Conservation (phyloP, 495 filamentous ascomycete species). For the Podospora conica region DNA sequence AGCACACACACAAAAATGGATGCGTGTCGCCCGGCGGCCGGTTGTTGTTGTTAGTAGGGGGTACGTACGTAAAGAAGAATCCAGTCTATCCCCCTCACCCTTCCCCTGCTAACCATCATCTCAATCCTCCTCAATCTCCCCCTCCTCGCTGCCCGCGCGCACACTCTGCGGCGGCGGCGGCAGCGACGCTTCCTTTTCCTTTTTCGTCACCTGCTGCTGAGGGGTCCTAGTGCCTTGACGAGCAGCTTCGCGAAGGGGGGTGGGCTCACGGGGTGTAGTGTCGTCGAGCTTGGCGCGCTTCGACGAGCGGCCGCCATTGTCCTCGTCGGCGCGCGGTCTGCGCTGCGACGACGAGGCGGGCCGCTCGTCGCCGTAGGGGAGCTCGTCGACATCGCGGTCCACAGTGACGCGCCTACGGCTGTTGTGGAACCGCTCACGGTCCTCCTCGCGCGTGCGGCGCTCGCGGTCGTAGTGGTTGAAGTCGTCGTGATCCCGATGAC, state of each 20-base stretch:
- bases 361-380: constrained; percentile 81
- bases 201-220: constrained; percentile 21
- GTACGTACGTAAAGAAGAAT: neutral
- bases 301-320: constrained; percentile 6
- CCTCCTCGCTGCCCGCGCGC: constrained; percentile 89
- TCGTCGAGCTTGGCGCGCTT: constrained; percentile 58
- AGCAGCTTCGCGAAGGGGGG: constrained; percentile 45
- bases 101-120: neutral
- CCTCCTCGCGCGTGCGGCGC: constrained; percentile 73
- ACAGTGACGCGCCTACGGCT: constrained; percentile 68
- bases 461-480: constrained; percentile 54
- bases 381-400: constrained; percentile 67
- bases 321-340: constrained; percentile 65
- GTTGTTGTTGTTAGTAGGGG: neutral
- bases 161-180: too few relatives aligned
- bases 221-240: constrained; percentile 50
- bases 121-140: constrained; percentile 92
- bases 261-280: constrained; percentile 49
- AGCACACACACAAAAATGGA: neutral
- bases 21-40: neutral
- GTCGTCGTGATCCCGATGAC: constrained; percentile 33
- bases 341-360: constrained; percentile 54
- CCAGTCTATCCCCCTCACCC: neutral
- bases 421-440: constrained; percentile 75
- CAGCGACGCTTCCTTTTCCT: constrained; percentile 69